Conservation (phyloP, 306 rosid genomes). For the Malus sylvestris region DNA sequence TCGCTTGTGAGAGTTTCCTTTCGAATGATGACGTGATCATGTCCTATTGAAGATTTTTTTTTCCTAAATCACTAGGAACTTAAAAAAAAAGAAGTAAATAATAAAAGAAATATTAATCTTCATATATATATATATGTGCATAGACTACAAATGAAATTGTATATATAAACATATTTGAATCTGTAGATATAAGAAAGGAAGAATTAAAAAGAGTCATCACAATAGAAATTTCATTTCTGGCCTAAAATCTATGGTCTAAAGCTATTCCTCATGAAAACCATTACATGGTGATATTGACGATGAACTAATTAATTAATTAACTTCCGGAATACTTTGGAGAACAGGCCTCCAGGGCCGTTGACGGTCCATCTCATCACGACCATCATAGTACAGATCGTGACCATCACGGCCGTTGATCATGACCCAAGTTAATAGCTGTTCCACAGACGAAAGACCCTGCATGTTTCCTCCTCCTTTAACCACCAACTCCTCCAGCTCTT, state of each 20-base stretch:
- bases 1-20: neutral
- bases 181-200: neutral
- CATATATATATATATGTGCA: neutral
- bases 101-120: neutral
- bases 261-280: neutral
- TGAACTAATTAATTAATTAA: neutral
- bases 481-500: conserved; percentile 41
- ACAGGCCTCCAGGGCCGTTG: conserved; percentile 54
- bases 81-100: neutral
- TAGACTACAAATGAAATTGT: neutral
- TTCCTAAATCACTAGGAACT: neutral
- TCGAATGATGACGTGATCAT: no score
- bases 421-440: conserved; percentile 34
- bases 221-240: no score
- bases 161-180: neutral
- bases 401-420: conserved; percentile 21
- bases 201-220: neutral
- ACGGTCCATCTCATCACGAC: conserved; percentile 12
- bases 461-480: conserved; percentile 15
- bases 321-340: conserved; percentile 63
- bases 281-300: neutral
- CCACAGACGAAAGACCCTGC: conserved; percentile 29
- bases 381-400: neutral
- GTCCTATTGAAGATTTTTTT: no score
- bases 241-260: neutral